phyloP scores from a whole-genome alignment of 768 basidiomycete genomes.

The Cystobasidium tubakii region DNA sequence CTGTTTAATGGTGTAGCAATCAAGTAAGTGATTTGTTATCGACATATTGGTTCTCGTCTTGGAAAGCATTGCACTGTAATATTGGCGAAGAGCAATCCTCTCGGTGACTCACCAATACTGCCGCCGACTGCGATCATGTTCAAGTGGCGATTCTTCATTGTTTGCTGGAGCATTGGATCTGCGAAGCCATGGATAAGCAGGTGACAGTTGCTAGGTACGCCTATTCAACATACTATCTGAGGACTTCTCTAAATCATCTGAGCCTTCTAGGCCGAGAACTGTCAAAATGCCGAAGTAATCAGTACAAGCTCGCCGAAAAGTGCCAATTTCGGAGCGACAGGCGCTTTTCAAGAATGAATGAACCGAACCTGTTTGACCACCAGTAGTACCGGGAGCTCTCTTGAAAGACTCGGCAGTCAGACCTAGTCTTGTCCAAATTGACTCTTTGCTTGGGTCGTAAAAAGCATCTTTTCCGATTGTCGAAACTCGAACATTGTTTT shows the following conservation, averaged over 20 bases:
- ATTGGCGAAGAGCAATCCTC: no score
- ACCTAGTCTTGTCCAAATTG: constrained; percentile 47
- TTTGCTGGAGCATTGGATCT: constrained; percentile 40
- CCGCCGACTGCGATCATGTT: constrained; percentile 48
- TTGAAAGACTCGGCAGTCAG: constrained; percentile 50
- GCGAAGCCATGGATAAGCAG: neutral
- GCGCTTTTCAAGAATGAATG: neutral
- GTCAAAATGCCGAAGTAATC: neutral
- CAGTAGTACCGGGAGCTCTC: constrained; percentile 49
- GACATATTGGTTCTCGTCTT: neutral
- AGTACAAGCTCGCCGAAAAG: neutral
- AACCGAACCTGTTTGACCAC: constrained; percentile 1
- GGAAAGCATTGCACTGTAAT: neutral
- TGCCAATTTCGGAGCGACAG: neutral
- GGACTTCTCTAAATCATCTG: constrained; percentile 5
- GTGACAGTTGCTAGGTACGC: neutral
- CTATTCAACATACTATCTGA: neutral
- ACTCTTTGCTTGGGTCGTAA: constrained; percentile 4
- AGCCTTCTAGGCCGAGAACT: neutral
- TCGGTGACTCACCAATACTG: constrained; percentile 44
- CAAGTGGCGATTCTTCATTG: constrained; percentile 35
- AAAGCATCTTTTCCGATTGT: constrained; percentile 12
- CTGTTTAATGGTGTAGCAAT: neutral
- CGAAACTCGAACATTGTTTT: neutral
- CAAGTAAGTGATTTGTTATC: neutral